phyloP scores from a whole-genome alignment of 2,329 filamentous ascomycete genomes.

The Pyrenophora seminiperda region DNA sequence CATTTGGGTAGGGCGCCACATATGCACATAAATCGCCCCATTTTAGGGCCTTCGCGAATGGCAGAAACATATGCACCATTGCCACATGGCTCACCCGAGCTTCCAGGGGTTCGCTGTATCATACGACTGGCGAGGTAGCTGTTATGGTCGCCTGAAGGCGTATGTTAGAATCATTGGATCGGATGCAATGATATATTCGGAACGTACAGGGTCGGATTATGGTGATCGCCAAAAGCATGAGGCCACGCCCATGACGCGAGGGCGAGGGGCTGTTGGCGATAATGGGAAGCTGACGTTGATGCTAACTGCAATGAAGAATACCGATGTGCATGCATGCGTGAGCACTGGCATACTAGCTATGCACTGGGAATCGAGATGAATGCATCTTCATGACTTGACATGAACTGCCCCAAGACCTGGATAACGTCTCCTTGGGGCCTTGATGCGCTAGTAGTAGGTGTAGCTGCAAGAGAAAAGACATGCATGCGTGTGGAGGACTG shows the following conservation, averaged over 20 bases:
- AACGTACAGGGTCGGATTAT: neutral
- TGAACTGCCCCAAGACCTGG: neutral
- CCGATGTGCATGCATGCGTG: neutral
- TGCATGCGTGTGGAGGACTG: too few species aligned
- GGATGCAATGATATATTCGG: slow-evolving; percentile 6
- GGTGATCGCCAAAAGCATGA: neutral
- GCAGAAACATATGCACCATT: slow-evolving; percentile 4
- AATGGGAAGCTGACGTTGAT: too few species aligned
- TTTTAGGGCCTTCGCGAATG: slow-evolving; percentile 2
- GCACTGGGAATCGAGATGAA: neutral
- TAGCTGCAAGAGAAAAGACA: too few species aligned
- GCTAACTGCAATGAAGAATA: neutral
- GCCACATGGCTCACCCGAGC: slow-evolving; percentile 17
- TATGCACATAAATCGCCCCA: neutral
- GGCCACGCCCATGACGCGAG: neutral
- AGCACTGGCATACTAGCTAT: neutral
- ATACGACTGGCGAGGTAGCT: slow-evolving; percentile 7
- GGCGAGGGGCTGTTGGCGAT: too few species aligned
- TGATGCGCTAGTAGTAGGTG: neutral
- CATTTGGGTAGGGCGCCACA: neutral
- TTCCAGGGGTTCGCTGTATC: neutral
- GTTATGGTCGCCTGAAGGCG: slow-evolving; percentile 6
- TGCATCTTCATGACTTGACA: slow-evolving; percentile 1
- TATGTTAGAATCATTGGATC: slow-evolving; percentile 6
- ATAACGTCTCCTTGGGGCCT: neutral